A percentile compares a stretch with the other conserved stretches of the same genome.
phyloP scores from a whole-genome alignment of 352 stramenopile species.

The Pythium phragmitis region DNA sequence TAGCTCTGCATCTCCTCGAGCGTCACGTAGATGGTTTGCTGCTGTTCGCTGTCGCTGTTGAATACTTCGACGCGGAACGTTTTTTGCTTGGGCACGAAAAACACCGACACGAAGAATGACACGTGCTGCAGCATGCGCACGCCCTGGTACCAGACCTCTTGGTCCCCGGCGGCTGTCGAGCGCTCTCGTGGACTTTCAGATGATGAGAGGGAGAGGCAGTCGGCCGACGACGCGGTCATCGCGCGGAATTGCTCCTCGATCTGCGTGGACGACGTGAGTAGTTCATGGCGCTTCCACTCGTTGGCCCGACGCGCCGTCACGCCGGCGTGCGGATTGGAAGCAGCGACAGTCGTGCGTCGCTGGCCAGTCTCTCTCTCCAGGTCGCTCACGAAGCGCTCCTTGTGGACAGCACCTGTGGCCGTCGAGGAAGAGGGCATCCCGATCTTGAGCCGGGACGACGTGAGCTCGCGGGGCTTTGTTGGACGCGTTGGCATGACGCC shows the following conservation, averaged over 20 bases:
- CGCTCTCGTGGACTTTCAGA: conserved; percentile 7
- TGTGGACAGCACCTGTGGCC: conserved; percentile 48
- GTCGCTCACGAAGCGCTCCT: conserved; percentile 75
- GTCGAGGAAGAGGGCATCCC: not conserved
- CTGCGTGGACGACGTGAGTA: conserved; percentile 35
- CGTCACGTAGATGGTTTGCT: conserved; percentile 76
- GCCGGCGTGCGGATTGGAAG: conserved; percentile 18
- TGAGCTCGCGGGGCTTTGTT: conserved; percentile 43
- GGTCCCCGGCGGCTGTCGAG: conserved; percentile 40
- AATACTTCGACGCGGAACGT: conserved; percentile 76
- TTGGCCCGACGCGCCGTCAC: conserved; percentile 30
- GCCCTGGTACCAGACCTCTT: conserved; percentile 73
- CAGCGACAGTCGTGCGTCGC: conserved; percentile 28
- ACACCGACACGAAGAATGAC: conserved; percentile 75
- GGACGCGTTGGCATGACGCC: conserved; percentile 52
- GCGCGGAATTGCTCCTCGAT: conserved; percentile 51
- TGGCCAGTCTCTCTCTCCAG: conserved; percentile 68
- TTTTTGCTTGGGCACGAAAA: conserved; percentile 58
- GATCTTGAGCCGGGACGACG: conserved; percentile 17
- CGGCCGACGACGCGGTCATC: not conserved
- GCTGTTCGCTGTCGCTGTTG: conserved; percentile 76
- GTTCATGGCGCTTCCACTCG: conserved; percentile 37
- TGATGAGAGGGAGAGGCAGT: no score
- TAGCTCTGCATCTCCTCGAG: conserved; percentile 57
- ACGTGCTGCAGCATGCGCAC: conserved; percentile 57